Conservation (phyloP, 1,139 yeast species). For the Geotrichum histeridarum region DNA sequence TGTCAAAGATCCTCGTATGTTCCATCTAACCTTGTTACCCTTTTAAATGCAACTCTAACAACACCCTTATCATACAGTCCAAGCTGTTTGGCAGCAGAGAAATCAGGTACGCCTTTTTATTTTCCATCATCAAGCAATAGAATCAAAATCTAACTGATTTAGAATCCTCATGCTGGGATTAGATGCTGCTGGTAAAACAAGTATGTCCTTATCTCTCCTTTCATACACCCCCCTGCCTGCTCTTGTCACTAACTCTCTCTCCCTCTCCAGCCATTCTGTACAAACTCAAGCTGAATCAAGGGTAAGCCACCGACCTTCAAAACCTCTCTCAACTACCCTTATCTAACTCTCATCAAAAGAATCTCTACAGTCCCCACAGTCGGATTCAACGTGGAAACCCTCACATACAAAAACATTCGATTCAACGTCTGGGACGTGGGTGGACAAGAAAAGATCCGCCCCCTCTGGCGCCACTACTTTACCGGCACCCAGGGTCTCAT, state of each 20-base stretch:
- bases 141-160: background rate
- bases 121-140: background rate
- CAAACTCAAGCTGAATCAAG: constrained; percentile 67
- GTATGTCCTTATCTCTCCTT: constrained; percentile 37
- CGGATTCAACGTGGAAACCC: constrained; percentile 91
- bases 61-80: constrained; percentile 30
- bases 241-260: background rate
- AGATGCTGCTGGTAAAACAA: constrained; percentile 90
- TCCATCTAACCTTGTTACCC: background rate
- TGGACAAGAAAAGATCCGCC: constrained; percentile 87
- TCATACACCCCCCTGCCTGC: background rate
- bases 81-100: constrained; percentile 47
- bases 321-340: background rate
- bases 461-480: constrained; percentile 91
- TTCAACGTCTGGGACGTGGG: constrained; percentile 98
- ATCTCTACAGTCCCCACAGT: constrained; percentile 88
- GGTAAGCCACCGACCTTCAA: constrained; percentile 31
- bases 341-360: constrained; percentile 24
- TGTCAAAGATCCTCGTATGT: constrained; percentile 44
- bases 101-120: constrained; percentile 27
- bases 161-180: constrained; percentile 85
- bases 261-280: constrained; percentile 48
- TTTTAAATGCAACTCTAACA: background rate
- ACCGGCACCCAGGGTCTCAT: constrained; percentile 93
- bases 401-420: constrained; percentile 76